Base-by-base conservation (phyloP, 2,329 filamentous ascomycete species). In the Fusarium solani-melongenae region DNA sequence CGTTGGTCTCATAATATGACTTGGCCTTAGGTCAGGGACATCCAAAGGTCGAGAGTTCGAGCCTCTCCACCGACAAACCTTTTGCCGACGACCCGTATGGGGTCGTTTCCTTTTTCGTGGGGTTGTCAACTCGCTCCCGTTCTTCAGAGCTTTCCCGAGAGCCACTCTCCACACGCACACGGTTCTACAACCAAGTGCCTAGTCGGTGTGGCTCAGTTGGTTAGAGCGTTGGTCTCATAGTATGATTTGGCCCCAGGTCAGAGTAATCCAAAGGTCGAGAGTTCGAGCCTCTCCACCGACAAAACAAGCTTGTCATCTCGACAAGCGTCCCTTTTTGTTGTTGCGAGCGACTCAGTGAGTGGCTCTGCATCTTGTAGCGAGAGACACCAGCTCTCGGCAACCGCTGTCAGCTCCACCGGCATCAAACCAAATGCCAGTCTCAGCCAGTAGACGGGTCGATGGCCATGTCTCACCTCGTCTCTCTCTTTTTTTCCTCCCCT, bases 141-240 rank as follows among this genome's bases (percentile, higher is more conserved):
- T 66, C 51, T 62, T 69, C 17, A 66, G n/a, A 15, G 10, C 9
- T 44, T 58, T 14, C 17, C 11, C 10, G 33, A 31, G 8, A 3
- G 1, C 20, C 17, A 33, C 22, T 20, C 33, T n/a, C 41, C 62
- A 65, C 62, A 60, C 62, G 20, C 57, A 62, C 49, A 11, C 27
- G 41, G 39, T 62, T 34, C 39, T 22, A 6, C 34, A 22, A 53
- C 39, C 46, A 44, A 22, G 6, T n/a, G 15, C 34, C 4, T 4
- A 58, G 70, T 73, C 57, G 67, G 70, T 71, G 68, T 74, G 70
- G 72, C 72, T 74, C 72, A 74, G 72, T 71, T 74, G 72, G 72
- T 71, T 74, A 74, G 72, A 74, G 72, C 71, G 72, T 74, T 74
- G 72, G 72, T 74, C 71, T 74, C 72, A 74, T 72, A 73, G 39